These are phyloP conservation scores for Fusarium mangiferae DNA, from an alignment of 2,329 filamentous ascomycete species.

Conservation along the genomic window DNA sequence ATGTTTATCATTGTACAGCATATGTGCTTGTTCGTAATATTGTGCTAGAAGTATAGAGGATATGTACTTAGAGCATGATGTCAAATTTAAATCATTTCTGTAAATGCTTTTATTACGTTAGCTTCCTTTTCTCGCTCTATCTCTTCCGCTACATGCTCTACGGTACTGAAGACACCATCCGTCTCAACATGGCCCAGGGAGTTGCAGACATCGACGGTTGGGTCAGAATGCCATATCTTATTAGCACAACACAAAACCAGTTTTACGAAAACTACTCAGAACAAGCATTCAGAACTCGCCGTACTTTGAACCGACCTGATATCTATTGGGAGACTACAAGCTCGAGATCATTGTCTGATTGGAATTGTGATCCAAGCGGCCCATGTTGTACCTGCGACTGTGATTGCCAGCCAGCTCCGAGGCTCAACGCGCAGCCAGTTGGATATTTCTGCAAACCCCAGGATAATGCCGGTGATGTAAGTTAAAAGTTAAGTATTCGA, in stretches of 20 bases:
- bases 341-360: conserved; percentile 8
- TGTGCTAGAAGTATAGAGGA: not conserved
- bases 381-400: conserved; percentile 23
- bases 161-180: not conserved
- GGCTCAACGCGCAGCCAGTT: not conserved
- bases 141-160: not conserved
- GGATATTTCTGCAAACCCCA: not conserved
- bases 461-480: conserved; percentile 1
- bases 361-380: conserved; percentile 1
- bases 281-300: not conserved
- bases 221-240: not conserved
- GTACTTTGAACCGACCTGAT: not conserved
- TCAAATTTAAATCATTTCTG: not conserved
- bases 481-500: not conserved
- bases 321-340: conserved; percentile 11
- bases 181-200: conserved; percentile 13
- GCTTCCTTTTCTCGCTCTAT: not conserved
- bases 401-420: not conserved
- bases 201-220: conserved; percentile 25
- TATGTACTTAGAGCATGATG: not conserved
- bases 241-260: not conserved
- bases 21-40: conserved; percentile 11
- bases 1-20: conserved; percentile 11
- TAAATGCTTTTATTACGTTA: too few species aligned
- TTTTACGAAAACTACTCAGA: not conserved